phyloP scores from a whole-genome alignment of 352 stramenopile genomes.

The Phytophthora cactorum region DNA sequence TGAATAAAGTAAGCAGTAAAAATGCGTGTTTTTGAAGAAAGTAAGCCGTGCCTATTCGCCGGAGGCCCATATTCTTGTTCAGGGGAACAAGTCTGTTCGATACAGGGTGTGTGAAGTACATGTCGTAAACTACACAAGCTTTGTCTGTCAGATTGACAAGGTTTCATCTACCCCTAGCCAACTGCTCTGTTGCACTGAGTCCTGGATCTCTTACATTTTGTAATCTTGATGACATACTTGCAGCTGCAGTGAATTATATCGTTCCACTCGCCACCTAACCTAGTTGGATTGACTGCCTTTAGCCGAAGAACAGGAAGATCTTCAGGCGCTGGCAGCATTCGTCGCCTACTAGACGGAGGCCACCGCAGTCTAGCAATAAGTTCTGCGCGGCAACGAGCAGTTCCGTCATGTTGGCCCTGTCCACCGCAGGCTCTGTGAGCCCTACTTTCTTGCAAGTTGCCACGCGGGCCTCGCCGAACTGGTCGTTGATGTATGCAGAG shows the following conservation, averaged over 20 bases:
- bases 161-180: neutral
- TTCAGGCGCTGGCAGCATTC: constrained; percentile 66
- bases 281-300: constrained; percentile 14
- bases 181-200: neutral
- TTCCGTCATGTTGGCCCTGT: constrained; percentile 55
- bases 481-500: constrained; percentile 46
- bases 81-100: too few species aligned
- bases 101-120: too few species aligned
- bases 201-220: neutral
- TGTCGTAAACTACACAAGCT: too few species aligned
- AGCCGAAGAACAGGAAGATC: constrained; percentile 82
- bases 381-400: constrained; percentile 67
- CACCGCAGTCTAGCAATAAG: constrained; percentile 60
- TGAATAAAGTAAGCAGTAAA: too few species aligned
- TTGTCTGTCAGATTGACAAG: too few species aligned
- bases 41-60: too few species aligned
- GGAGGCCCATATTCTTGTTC: too few species aligned
- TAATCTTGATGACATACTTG: constrained; percentile 13
- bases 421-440: constrained; percentile 67
- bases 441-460: constrained; percentile 65
- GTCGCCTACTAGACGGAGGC: constrained; percentile 52
- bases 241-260: constrained; percentile 14
- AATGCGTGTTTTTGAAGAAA: too few species aligned
- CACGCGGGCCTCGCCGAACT: constrained; percentile 73
- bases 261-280: constrained; percentile 5